Base-by-base conservation (phyloP, 495 filamentous ascomycete species). In the Xylaria nigripes region DNA sequence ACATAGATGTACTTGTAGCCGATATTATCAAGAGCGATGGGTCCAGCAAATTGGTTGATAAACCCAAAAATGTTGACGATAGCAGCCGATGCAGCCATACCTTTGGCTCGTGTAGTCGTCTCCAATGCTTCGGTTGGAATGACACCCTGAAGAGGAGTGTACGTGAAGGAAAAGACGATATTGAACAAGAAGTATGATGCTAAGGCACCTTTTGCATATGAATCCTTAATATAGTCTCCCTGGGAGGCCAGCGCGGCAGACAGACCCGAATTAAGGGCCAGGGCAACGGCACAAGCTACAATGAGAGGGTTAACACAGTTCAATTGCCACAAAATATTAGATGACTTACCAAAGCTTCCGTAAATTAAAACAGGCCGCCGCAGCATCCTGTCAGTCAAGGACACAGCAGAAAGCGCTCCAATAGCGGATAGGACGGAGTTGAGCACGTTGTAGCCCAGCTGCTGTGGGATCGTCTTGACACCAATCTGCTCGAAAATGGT, bases 111-210 rank as follows among this genome's bases (percentile, higher is more conserved):
- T 24, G 68, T 74, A 6, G 73, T 75, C 12, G 72, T 78, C 59
- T 77, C 73, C 23, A 78, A 68, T 23, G 76, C 72, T 44, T 82
- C 74, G 22, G 76, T 72, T 23, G 82, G 81, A 51, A 84, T 83
- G 21, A 81, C 74, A 51, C 74, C 76, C 21, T 81, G 72, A 23
- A 85, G 71, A 10, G 81, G 81, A 15, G 80, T 84, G 68, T 78
- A 82, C 12, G 75, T 80, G 54, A 82, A 75, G 7, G 75, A 78
- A 61, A 81, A 84, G 61, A 80, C 75, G 42, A 80, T 71, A 54
- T 83, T 81, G 66, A 83, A 84, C 2, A 85, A 62, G 61, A 79
- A 79, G 63, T 76, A 76, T 1, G 71, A 71, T 8, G 73, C 73
- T 30, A 76, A 61, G 13, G 72, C 73, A 21, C 71, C 72, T 57